Evolutionary conservation across 345 rosid species (phyloP).

Genomic region (Cochlearia excelsa): DNA sequence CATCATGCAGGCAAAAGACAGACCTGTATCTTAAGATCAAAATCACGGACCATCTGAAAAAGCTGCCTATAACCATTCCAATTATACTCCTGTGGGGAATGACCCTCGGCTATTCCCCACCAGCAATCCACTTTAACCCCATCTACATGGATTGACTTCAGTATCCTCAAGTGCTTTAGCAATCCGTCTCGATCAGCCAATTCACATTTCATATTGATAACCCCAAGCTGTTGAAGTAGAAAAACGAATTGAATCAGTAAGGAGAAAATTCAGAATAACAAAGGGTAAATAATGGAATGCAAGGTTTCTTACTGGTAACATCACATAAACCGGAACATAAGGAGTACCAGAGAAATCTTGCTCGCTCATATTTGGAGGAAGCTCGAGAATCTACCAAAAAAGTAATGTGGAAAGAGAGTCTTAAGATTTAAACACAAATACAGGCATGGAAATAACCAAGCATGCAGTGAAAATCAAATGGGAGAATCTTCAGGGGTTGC

Average conservation of each 20-base stretch:
- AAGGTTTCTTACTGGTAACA: constrained; percentile 76
- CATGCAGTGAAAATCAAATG: constrained; percentile 15
- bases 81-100: constrained; percentile 78
- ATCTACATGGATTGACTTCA: constrained; percentile 77
- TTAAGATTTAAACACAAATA: constrained; percentile 19
- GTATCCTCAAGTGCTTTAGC: constrained; percentile 66
- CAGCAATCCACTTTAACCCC: constrained; percentile 95
- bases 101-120: constrained; percentile 99
- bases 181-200: constrained; percentile 81
- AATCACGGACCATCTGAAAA: constrained; percentile 74
- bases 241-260: constrained; percentile 13
- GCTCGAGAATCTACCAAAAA: constrained; percentile 48
- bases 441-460: constrained; percentile 15
- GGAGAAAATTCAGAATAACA: neutral
- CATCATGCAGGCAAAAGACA: constrained; percentile 30
- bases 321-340: constrained; percentile 86
- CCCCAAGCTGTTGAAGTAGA: constrained; percentile 64
- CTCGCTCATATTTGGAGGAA: constrained; percentile 58
- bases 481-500: neutral
- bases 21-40: constrained; percentile 87
- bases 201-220: constrained; percentile 89
- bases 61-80: constrained; percentile 92
- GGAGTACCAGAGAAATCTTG: constrained; percentile 81
- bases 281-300: constrained; percentile 9
- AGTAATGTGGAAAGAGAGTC: constrained; percentile 16